phyloP scores from a whole-genome alignment of 2,329 filamentous ascomycete species.

The Epichloe sibirici region DNA sequence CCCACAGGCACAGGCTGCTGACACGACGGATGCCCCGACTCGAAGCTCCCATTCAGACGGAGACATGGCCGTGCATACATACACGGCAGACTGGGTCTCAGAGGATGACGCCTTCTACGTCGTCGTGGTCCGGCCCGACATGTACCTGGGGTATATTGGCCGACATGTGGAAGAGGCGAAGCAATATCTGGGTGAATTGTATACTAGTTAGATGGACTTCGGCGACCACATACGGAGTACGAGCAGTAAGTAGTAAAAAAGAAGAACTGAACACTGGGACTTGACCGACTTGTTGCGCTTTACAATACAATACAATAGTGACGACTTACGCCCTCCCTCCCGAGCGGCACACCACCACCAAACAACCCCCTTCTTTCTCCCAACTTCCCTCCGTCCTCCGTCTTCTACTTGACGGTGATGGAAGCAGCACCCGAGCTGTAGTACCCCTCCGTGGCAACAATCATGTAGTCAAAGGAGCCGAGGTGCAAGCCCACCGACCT shows the following conservation, averaged over 20 bases:
- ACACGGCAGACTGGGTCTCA: slow-evolving; percentile 19
- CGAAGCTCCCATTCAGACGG: background rate
- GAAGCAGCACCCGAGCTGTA: slow-evolving; percentile 29
- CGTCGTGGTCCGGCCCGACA: slow-evolving; percentile 27
- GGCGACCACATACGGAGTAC: no score
- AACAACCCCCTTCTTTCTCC: no score
- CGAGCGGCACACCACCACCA: no score
- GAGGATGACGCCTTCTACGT: slow-evolving; percentile 17
- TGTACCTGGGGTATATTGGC: slow-evolving; percentile 27
- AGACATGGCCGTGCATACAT: slow-evolving; percentile 8
- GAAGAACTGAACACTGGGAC: no score
- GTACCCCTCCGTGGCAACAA: slow-evolving; percentile 43
- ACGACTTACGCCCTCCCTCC: no score
- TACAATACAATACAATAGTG: no score
- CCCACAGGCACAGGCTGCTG: background rate
- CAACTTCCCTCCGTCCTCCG: no score
- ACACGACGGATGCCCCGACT: background rate
- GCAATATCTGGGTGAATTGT: slow-evolving; percentile 15
- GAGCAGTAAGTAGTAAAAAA: no score
- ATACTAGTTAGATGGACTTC: slow-evolving; percentile 1
- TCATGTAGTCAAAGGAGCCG: slow-evolving; percentile 39
- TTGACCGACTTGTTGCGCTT: no score
- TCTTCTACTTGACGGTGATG: background rate
- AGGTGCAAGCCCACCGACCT: slow-evolving; percentile 32
- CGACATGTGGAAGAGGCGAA: slow-evolving; percentile 14